phyloP scores from a whole-genome alignment of 495 filamentous ascomycete genomes.

The Oidiodendron maius region DNA sequence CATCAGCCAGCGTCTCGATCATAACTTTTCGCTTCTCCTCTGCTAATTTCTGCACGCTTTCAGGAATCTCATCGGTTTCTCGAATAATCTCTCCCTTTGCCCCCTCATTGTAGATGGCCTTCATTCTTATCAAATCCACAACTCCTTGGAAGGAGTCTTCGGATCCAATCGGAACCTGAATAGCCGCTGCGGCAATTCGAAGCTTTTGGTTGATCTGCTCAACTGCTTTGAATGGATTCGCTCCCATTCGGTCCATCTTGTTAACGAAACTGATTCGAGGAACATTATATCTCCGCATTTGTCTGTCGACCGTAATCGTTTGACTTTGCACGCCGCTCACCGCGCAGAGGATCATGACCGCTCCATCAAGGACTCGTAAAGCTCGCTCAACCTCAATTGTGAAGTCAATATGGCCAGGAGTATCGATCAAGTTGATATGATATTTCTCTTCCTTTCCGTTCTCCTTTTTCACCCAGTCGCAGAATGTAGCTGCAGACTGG shows the following conservation, averaged over 20 bases:
- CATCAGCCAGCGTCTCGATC: conserved; percentile 94
- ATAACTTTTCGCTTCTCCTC: conserved; percentile 76
- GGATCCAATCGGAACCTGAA: conserved; percentile 91
- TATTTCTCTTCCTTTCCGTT: conserved; percentile 80
- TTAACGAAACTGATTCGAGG: conserved; percentile 95
- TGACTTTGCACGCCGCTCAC: conserved; percentile 96
- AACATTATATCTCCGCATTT: conserved; percentile 98
- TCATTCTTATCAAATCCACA: conserved; percentile 90
- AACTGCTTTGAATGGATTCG: conserved; percentile 95
- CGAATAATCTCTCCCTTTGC: conserved; percentile 62
- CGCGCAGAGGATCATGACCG: conserved; percentile 97
- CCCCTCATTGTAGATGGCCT: conserved; percentile 86
- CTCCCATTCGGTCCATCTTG: conserved; percentile 99
- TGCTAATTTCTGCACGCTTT: conserved; percentile 63
- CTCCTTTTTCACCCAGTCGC: conserved; percentile 88
- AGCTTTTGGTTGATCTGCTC: conserved; percentile 97
- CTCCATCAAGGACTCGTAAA: conserved; percentile 91
- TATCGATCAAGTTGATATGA: conserved; percentile 98
- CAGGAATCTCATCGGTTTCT: conserved; percentile 74
- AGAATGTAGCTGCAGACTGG: conserved; percentile 95
- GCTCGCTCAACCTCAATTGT: conserved; percentile 99
- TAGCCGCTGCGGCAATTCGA: conserved; percentile 82
- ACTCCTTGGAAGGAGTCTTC: conserved; percentile 94
- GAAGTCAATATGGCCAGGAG: conserved; percentile 98
- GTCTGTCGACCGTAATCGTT: conserved; percentile 96